Percentiles rank a stretch among this genome's conserved stretches.
Evolutionary conservation across 805 yeast species (phyloP).

Genomic region (Saccharomycopsis lassenensis): DNA sequence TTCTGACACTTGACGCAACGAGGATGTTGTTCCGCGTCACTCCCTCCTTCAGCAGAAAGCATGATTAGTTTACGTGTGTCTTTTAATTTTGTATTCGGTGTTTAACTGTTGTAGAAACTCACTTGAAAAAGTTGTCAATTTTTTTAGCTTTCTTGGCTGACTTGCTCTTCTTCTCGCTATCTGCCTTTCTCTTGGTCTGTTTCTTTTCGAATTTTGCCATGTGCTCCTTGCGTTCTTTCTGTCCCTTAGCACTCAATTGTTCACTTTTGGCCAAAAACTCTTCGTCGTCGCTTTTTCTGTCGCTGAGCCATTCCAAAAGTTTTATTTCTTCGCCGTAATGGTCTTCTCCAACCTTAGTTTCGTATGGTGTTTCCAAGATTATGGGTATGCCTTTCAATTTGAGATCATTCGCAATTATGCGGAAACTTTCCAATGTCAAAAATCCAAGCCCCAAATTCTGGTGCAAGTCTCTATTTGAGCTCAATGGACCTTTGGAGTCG

Average conservation of each 20-base stretch:
- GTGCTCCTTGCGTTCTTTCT: constrained; percentile 58
- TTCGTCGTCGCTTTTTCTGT: constrained; percentile 37
- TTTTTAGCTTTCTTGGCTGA: too few species aligned
- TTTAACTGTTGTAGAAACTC: too few species aligned
- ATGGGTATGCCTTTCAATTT: constrained; percentile 62
- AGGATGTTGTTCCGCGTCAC: too few species aligned
- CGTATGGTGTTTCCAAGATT: constrained; percentile 72
- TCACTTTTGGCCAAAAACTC: constrained; percentile 41
- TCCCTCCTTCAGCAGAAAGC: too few species aligned
- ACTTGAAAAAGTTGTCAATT: not conserved
- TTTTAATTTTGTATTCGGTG: too few species aligned
- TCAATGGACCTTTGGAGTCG: constrained; percentile 91
- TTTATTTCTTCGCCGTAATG: constrained; percentile 81
- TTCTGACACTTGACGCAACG: too few species aligned
- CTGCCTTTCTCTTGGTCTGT: constrained; percentile 25
- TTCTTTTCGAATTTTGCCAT: constrained; percentile 53
- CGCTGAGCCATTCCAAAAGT: constrained; percentile 71
- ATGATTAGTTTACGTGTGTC: too few species aligned
- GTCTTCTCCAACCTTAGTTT: constrained; percentile 37
- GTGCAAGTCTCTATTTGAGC: constrained; percentile 84
- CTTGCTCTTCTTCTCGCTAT: constrained; percentile 13
- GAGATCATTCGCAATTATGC: constrained; percentile 60
- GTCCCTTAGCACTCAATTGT: constrained; percentile 49
- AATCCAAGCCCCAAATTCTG: constrained; percentile 86
- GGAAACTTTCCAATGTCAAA: constrained; percentile 74